Percentiles rank a stretch among this genome's conserved stretches.
Evolutionary conservation across 2,329 filamentous ascomycete genomes (phyloP).

Genomic region (Hawksworthiomyces lignivorus): DNA sequence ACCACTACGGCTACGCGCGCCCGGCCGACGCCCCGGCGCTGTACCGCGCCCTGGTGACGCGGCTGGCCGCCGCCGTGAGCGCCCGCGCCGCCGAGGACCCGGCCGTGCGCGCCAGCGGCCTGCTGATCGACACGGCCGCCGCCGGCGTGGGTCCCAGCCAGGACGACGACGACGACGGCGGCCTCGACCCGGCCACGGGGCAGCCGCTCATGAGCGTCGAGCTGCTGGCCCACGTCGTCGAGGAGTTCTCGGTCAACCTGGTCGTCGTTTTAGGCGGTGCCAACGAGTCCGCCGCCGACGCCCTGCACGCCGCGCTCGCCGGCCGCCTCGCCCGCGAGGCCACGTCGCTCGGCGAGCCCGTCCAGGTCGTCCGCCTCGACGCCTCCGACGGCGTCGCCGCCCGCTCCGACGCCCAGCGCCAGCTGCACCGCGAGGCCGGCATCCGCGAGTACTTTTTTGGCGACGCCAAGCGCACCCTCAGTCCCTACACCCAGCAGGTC

Average conservation of each 20-base stretch:
- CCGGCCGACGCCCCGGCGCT: slow-evolving; percentile 65
- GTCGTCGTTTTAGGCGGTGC: slow-evolving; percentile 72
- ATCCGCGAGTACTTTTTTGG: slow-evolving; percentile 96
- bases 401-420: slow-evolving; percentile 66
- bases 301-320: slow-evolving; percentile 65
- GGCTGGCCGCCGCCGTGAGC: slow-evolving; percentile 70
- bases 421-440: slow-evolving; percentile 62
- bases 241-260: slow-evolving; percentile 63
- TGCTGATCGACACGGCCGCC: slow-evolving; percentile 79
- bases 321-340: slow-evolving; percentile 55
- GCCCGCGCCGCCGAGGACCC: slow-evolving; percentile 70
- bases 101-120: slow-evolving; percentile 62
- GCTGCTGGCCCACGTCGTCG: slow-evolving; percentile 66
- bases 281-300: slow-evolving; percentile 31
- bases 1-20: slow-evolving; percentile 71
- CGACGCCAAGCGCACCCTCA: slow-evolving; percentile 65
- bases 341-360: slow-evolving; percentile 54
- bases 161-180: slow-evolving; percentile 33
- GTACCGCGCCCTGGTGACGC: slow-evolving; percentile 66
- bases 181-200: no score
- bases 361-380: slow-evolving; percentile 70
- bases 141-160: slow-evolving; percentile 32
- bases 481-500: slow-evolving; percentile 79
- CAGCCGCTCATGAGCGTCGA: slow-evolving; percentile 51
- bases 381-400: slow-evolving; percentile 81